Percentiles rank a stretch among this genome's conserved stretches.
Evolutionary conservation across 2,329 filamentous ascomycete genomes (phyloP).

Genomic region (Beauveria medogensis): DNA sequence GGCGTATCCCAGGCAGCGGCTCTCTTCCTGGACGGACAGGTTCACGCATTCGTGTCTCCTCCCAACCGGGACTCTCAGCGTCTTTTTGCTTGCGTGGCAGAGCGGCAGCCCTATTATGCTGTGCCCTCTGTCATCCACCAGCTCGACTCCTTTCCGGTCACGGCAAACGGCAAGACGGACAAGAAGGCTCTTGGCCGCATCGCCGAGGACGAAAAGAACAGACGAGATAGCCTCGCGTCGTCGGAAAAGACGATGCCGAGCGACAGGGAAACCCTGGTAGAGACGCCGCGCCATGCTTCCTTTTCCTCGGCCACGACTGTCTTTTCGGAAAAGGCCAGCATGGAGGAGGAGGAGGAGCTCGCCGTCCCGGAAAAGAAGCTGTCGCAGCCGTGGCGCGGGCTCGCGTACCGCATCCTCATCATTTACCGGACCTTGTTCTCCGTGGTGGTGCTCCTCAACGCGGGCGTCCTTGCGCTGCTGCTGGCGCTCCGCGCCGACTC

Average conservation of each 20-base stretch:
- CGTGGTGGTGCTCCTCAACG: conserved; percentile 41
- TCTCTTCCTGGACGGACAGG: conserved; percentile 36
- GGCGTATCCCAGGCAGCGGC: conserved; percentile 40
- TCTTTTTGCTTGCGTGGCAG: conserved; percentile 32
- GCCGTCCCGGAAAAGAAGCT: conserved; percentile 34
- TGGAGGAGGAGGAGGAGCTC: conserved; percentile 12
- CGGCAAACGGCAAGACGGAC: conserved; percentile 49
- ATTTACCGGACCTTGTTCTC: conserved; percentile 51
- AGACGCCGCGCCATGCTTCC: conserved; percentile 18
- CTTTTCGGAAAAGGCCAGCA: conserved; percentile 17
- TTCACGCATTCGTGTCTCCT: conserved; percentile 43
- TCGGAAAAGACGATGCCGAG: conserved; percentile 6
- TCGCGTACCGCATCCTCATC: conserved; percentile 39
- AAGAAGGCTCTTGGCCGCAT: conserved; percentile 36
- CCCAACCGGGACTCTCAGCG: conserved; percentile 25
- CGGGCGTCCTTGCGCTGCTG: conserved; percentile 37
- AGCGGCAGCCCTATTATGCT: conserved; percentile 46
- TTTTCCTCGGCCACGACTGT: conserved; percentile 21
- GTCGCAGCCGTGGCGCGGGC: conserved; percentile 28
- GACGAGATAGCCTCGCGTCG: not conserved
- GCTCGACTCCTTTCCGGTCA: conserved; percentile 38
- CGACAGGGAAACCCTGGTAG: conserved; percentile 18
- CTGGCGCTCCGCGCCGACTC: conserved; percentile 25
- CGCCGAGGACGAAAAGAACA: not conserved
- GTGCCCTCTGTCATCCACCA: conserved; percentile 39